Evolutionary conservation across 1,284 basidiomycete genomes (phyloP).

Genomic region (Trametes hirsuta): DNA sequence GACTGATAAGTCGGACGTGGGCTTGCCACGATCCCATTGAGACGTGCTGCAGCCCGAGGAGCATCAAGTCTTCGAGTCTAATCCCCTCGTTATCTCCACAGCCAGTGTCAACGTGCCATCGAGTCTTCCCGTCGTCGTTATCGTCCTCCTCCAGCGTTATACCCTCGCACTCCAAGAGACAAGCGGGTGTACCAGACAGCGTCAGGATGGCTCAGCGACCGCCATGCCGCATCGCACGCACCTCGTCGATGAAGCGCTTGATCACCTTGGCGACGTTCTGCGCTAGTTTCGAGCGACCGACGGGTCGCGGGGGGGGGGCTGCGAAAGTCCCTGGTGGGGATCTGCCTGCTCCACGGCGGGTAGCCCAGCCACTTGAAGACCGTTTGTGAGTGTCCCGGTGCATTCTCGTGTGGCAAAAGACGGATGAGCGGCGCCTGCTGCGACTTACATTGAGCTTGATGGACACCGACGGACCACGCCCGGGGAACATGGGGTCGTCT

Average conservation of each 20-base stretch:
- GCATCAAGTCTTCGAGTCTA: slow-evolving; percentile 62
- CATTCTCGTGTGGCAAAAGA: background rate
- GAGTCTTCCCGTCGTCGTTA: slow-evolving; percentile 11
- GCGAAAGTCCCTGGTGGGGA: slow-evolving; percentile 76
- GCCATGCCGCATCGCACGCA: background rate
- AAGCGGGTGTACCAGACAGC: too few species aligned
- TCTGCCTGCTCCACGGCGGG: slow-evolving; percentile 74
- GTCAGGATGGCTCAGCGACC: too few species aligned
- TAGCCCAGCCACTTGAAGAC: slow-evolving; percentile 72
- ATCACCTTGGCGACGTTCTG: slow-evolving; percentile 43
- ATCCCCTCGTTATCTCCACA: slow-evolving; percentile 40
- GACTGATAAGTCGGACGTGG: slow-evolving; percentile 55
- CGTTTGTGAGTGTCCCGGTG: slow-evolving; percentile 10
- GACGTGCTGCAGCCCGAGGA: slow-evolving; percentile 78
- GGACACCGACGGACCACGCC: slow-evolving; percentile 75
- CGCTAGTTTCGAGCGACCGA: slow-evolving; percentile 47
- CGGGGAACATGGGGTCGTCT: slow-evolving; percentile 65
- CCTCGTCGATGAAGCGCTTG: slow-evolving; percentile 38
- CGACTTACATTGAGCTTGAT: slow-evolving; percentile 66
- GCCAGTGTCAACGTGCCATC: slow-evolving; percentile 61
- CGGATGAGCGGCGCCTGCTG: too few species aligned
- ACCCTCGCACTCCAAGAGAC: too few species aligned
- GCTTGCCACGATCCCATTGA: slow-evolving; percentile 81
- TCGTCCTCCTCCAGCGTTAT: too few species aligned
- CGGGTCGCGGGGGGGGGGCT: slow-evolving; percentile 65